Evolutionary conservation across 2,329 filamentous ascomycete species (phyloP), one percentile per base, ranked within the genome.

Genomic region (Ophiosphaerella herpotricha): DNA sequence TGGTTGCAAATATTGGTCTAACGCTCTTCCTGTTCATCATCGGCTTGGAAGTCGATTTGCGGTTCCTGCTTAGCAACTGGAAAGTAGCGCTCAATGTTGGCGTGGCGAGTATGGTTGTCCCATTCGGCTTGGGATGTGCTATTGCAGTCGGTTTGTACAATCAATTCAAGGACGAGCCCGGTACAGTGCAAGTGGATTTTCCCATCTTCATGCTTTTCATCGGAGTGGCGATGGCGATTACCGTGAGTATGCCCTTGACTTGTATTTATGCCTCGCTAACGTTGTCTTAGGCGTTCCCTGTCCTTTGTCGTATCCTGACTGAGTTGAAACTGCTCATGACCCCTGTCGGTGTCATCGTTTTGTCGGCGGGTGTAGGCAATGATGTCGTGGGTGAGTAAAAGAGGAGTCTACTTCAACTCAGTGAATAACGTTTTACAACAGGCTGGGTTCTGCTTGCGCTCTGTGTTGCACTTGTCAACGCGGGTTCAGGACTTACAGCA

Each of bases 141-240:
- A 87, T 96, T 53, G 88, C 91, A 2, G 91, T 86, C 72, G 91
- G 91, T 1, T 73, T 96, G 11, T 95, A 91, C 64, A 75, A 91
- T 50, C 74, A 91, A 49, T 96, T 95, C 63, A 78, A 78, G 5
- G 60, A 77, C 52, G 85, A 87, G 43, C 67, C 77, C 0, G 80
- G 77, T 4, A 80, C 79, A 7, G 79, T 82, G n/a, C 77, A 76
- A 0, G 84, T 88, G 42, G 72, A 75, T 13, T 88, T 88, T 66
- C 80, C 81, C 2, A 80, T 84, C 2, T 88, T 83, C 58, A 79
- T 85, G 73, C 79, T 91, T 21, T 97, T 97, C 69, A 89, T 97
- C 57, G 93, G 92, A 72, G 92, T 96, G 45, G 93, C 93, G 0
- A 87, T 97, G 74, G 89, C 91, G 24, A 97, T 97, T 61, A 97